Evolutionary conservation across 2,329 filamentous ascomycete species (phyloP).

Genomic region (Beauveria scarabaeidicola): DNA sequence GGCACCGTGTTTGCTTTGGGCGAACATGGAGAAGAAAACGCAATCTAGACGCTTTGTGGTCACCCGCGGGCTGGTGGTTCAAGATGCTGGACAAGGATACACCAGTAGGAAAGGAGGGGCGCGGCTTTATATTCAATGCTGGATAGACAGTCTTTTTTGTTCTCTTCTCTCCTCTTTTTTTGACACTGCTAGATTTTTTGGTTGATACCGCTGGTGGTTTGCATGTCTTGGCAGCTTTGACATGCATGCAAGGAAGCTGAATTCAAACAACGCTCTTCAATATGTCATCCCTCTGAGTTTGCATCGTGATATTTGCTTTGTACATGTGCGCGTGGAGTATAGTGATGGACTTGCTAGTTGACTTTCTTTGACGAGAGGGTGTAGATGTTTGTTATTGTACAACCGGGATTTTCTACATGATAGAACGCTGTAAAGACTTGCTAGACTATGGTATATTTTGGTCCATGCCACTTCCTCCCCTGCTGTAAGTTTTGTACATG

Average conservation of each 20-base stretch:
- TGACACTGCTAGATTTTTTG: constrained; percentile 13
- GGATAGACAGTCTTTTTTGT: constrained; percentile 12
- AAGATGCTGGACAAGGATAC: background rate
- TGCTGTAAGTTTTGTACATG: constrained; percentile 1
- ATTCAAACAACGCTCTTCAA: background rate
- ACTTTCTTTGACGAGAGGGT: background rate
- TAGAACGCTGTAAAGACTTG: background rate
- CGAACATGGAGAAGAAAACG: background rate
- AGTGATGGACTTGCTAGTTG: no score
- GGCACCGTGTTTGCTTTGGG: background rate
- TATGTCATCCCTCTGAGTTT: background rate
- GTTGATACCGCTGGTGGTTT: constrained; percentile 12
- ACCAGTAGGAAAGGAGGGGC: background rate
- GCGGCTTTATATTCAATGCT: background rate
- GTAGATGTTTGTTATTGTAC: constrained; percentile 1
- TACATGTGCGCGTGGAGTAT: background rate
- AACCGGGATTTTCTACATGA: background rate
- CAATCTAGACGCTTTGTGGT: background rate
- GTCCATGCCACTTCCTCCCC: background rate
- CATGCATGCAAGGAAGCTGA: constrained; percentile 1
- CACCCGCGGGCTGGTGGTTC: background rate
- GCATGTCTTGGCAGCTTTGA: background rate
- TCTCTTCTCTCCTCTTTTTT: constrained; percentile 12
- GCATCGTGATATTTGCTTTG: background rate
- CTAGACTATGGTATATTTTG: background rate